Evolutionary conservation across 352 stramenopile species (phyloP).

Genomic region (Blastocystis sp.): DNA sequence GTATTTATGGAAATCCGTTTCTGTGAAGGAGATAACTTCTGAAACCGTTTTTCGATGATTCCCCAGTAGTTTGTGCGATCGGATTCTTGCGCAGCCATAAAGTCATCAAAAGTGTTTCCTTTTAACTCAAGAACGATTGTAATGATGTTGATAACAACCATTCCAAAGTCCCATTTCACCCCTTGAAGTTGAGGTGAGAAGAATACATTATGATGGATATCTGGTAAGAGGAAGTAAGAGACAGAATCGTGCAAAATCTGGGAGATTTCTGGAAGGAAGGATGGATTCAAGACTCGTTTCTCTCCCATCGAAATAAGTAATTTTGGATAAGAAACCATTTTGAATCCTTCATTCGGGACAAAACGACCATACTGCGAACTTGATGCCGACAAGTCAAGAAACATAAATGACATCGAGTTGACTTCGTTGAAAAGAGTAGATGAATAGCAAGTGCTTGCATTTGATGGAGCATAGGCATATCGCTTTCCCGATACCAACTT

Average conservation of each 20-base stretch:
- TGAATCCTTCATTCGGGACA: background rate
- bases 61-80: background rate
- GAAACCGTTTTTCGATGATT: background rate
- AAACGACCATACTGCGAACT: conserved; percentile 10
- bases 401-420: background rate
- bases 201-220: background rate
- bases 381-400: background rate
- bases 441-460: background rate
- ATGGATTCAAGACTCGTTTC: conserved; percentile 15
- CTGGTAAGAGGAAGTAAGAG: background rate
- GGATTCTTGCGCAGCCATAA: background rate
- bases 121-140: conserved; percentile 8
- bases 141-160: background rate
- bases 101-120: conserved; percentile 7
- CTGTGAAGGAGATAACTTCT: background rate
- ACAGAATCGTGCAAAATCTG: background rate
- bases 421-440: background rate
- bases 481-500: background rate
- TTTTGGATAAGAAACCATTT: background rate
- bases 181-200: background rate
- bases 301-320: background rate
- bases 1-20: conserved; percentile 19
- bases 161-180: background rate
- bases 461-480: background rate
- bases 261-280: conserved; percentile 29